Conservation (phyloP, 1,139 yeast genomes). For the Taphrina communis region DNA sequence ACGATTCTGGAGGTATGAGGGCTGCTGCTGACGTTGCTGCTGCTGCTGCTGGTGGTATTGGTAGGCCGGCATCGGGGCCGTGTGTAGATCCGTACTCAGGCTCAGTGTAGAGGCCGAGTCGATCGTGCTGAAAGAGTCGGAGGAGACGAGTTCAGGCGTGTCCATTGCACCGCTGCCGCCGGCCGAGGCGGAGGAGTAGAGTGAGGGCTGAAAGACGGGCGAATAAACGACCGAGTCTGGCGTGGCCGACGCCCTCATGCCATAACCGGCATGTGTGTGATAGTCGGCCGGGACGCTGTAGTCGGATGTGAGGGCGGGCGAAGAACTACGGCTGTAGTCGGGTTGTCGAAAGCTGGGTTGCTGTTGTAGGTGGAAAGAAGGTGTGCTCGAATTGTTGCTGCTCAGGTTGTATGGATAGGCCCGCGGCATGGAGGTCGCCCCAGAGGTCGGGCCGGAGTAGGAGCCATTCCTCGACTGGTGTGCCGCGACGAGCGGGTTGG, state of each 20-base stretch:
- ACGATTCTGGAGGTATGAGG: neutral
- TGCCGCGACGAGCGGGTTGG: neutral
- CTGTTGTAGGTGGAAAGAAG: slow-evolving; percentile 15
- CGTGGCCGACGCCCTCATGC: slow-evolving; percentile 15
- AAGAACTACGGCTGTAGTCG: slow-evolving; percentile 1
- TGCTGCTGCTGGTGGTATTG: neutral
- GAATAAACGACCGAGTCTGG: slow-evolving; percentile 19
- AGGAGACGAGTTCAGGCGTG: slow-evolving; percentile 37
- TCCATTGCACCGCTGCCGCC: neutral
- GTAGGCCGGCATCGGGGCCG: neutral
- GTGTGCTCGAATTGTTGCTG: neutral
- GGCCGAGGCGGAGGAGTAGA: slow-evolving; percentile 11
- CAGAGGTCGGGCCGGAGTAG: slow-evolving; percentile 7
- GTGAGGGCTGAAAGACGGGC: slow-evolving; percentile 7
- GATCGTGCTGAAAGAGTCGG: slow-evolving; percentile 29
- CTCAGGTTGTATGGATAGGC: neutral
- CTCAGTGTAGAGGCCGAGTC: slow-evolving; percentile 19
- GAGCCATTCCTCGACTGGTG: slow-evolving; percentile 7
- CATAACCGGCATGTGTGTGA: neutral
- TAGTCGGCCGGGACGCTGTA: neutral
- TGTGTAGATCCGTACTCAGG: neutral
- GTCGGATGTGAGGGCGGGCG: neutral
- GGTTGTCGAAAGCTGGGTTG: slow-evolving; percentile 5
- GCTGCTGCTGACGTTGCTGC: neutral
- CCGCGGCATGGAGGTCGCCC: neutral